Evolutionary conservation across 1,284 basidiomycete species (phyloP).

Genomic region (Coniferiporia sulphurascens): DNA sequence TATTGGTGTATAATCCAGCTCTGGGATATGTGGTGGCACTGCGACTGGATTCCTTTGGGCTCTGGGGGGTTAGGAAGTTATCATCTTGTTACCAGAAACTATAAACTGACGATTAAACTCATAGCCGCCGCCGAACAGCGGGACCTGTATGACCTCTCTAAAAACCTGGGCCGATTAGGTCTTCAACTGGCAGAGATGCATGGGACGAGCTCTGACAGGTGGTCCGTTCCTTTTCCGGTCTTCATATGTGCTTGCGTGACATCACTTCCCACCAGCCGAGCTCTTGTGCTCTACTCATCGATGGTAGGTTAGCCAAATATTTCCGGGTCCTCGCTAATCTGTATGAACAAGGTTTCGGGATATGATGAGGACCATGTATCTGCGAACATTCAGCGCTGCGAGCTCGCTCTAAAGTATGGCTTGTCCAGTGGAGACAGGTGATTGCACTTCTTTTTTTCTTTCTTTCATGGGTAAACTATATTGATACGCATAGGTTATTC

Average conservation of each 20-base stretch:
- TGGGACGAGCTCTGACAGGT: conserved; percentile 61
- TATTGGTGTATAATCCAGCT: conserved; percentile 31
- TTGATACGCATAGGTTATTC: conserved; percentile 42
- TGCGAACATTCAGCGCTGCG: conserved; percentile 53
- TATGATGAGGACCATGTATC: conserved; percentile 63
- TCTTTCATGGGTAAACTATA: neutral
- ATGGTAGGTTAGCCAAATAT: conserved; percentile 25
- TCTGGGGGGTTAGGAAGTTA: conserved; percentile 44
- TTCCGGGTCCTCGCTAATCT: neutral
- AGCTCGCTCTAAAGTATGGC: conserved; percentile 59
- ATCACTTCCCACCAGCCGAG: conserved; percentile 38
- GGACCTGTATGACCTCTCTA: conserved; percentile 60
- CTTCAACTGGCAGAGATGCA: conserved; percentile 57
- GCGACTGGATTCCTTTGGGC: conserved; percentile 68
- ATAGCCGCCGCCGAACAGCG: conserved; percentile 53
- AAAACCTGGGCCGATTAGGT: conserved; percentile 60
- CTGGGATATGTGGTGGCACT: conserved; percentile 61
- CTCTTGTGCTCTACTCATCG: conserved; percentile 52
- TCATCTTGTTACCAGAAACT: neutral
- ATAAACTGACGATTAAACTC: conserved; percentile 10
- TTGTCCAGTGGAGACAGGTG: conserved; percentile 64
- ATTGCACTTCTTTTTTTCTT: conserved; percentile 14
- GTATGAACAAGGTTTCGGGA: conserved; percentile 43
- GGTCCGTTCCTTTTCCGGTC: conserved; percentile 33
- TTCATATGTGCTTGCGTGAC: neutral